These are phyloP conservation scores for Cystobasidiaceae sp. DNA, from an alignment of 1,284 basidiomycete species.

Conservation along the genomic window DNA sequence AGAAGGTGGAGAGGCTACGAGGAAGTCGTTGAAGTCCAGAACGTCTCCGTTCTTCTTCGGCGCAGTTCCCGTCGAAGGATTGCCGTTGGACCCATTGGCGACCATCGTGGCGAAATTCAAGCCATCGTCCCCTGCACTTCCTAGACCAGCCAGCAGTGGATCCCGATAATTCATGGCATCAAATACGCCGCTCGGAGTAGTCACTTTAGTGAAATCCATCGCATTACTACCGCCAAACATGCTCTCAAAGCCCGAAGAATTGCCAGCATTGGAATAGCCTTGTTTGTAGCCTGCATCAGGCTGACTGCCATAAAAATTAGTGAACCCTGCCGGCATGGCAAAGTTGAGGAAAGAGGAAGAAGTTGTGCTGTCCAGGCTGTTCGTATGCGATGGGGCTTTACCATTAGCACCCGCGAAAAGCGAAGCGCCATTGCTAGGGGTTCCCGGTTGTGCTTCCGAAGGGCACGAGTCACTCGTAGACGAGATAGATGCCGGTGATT, in stretches of 20 bases:
- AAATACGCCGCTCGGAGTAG: slow-evolving; percentile 16
- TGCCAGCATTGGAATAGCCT: too few species aligned
- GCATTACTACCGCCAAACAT: neutral
- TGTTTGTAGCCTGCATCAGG: too few species aligned
- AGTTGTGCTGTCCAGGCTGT: neutral
- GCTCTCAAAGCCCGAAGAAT: neutral
- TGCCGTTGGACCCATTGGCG: neutral
- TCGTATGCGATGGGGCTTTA: neutral
- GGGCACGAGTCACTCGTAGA: slow-evolving; percentile 11
- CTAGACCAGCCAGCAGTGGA: neutral
- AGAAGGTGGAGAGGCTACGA: slow-evolving; percentile 21
- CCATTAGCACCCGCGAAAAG: neutral
- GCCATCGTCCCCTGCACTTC: neutral
- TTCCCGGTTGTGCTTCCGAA: slow-evolving; percentile 16
- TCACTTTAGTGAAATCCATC: neutral
- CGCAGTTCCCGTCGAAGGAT: neutral
- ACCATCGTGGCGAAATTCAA: slow-evolving; percentile 3
- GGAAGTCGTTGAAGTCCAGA: slow-evolving; percentile 26
- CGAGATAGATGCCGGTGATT: slow-evolving; percentile 9
- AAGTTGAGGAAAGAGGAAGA: too few species aligned
- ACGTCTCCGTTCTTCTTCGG: neutral
- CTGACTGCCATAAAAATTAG: too few species aligned
- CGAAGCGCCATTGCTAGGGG: slow-evolving; percentile 6
- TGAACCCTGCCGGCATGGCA: too few species aligned
- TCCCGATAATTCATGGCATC: slow-evolving; percentile 29